These are phyloP conservation scores for Kwoniella mangroviensis DNA, from an alignment of 768 basidiomycete genomes.

Conservation along the genomic window DNA sequence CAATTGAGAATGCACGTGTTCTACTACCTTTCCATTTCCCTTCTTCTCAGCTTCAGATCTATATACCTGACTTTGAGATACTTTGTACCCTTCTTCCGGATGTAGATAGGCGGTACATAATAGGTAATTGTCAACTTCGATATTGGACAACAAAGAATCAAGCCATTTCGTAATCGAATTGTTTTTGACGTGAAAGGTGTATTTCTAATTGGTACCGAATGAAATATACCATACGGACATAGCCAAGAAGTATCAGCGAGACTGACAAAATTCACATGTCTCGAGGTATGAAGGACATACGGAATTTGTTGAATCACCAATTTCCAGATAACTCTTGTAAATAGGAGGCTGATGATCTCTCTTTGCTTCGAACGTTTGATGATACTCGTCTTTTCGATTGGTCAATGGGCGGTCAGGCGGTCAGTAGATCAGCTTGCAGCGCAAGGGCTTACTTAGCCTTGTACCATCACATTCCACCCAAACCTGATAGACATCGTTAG, in stretches of 20 bases:
- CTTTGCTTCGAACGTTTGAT: not conserved
- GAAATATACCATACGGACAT: not conserved
- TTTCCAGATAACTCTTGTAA: constrained; percentile 6
- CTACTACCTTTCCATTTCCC: not conserved
- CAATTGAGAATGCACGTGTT: not conserved
- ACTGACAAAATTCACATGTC: not conserved
- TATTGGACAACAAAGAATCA: not conserved
- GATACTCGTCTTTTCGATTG: not conserved
- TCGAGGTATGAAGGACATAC: not conserved
- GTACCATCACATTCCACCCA: constrained; percentile 16
- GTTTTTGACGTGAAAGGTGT: constrained; percentile 15
- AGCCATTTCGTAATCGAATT: not conserved
- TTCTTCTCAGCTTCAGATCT: not conserved
- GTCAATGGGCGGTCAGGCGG: not conserved
- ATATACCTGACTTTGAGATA: not conserved
- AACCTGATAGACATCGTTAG: not conserved
- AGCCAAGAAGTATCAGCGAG: not conserved
- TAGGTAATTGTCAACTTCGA: not conserved
- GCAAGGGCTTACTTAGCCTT: constrained; percentile 7
- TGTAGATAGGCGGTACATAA: constrained; percentile 9
- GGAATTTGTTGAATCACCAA: not conserved
- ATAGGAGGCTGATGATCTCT: constrained; percentile 2
- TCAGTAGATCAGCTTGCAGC: not conserved
- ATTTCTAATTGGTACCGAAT: not conserved
- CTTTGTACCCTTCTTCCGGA: constrained; percentile 1